Evolutionary conservation across 2,329 filamentous ascomycete genomes (phyloP).

Genomic region (Fusarium protoensiforme): DNA sequence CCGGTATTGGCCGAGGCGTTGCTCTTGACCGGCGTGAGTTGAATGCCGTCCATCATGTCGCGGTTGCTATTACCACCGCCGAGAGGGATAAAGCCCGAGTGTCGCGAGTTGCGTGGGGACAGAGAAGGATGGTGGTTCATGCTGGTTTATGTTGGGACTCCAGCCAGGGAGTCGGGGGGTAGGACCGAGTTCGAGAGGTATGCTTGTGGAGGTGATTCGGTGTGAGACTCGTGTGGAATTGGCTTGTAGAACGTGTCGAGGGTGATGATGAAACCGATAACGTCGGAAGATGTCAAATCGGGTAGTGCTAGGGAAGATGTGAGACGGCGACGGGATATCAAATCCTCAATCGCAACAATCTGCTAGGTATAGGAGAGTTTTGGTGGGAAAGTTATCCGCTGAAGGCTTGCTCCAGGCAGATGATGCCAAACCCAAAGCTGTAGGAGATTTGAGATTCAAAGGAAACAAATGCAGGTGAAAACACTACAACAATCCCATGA

Average conservation of each 20-base stretch:
- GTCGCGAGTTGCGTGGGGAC: constrained; percentile 51
- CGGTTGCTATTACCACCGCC: constrained; percentile 43
- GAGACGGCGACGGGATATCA: constrained; percentile 40
- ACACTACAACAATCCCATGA: constrained; percentile 22
- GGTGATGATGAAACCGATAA: constrained; percentile 33
- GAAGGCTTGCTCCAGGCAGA: constrained; percentile 41
- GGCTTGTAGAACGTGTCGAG: constrained; percentile 14
- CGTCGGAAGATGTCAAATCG: constrained; percentile 23
- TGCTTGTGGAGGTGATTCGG: constrained; percentile 15
- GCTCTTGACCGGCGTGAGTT: constrained; percentile 66
- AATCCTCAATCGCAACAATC: constrained; percentile 35
- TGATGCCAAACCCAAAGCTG: constrained; percentile 33
- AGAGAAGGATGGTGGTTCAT: constrained; percentile 47
- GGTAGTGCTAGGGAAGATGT: constrained; percentile 22
- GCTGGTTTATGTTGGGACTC: constrained; percentile 31
- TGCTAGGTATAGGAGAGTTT: constrained; percentile 14
- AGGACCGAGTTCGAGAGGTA: constrained; percentile 13
- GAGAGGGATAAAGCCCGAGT: constrained; percentile 59
- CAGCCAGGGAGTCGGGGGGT: constrained; percentile 34
- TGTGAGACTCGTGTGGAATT: constrained; percentile 22
- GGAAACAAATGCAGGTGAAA: constrained; percentile 32
- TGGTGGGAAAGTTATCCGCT: constrained; percentile 25
- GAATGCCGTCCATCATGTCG: constrained; percentile 60
- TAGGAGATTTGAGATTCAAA: constrained; percentile 28
- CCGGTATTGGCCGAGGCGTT: constrained; percentile 61